Conservation (phyloP, 495 filamentous ascomycete genomes). For the Aspergillus kassunensis region DNA sequence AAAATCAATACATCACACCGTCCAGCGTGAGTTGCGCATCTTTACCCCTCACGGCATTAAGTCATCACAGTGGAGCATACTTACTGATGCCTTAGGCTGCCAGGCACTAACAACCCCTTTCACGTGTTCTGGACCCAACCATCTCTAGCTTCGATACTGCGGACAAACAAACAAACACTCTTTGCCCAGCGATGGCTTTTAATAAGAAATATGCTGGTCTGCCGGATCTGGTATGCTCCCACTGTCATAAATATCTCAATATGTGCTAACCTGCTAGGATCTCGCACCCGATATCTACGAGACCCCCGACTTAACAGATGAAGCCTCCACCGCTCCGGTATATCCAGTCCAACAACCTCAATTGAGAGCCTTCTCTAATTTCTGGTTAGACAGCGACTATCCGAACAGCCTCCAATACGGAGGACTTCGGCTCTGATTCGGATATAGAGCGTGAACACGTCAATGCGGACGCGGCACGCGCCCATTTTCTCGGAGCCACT, state of each 20-base stretch:
- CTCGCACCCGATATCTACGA: slow-evolving; percentile 92
- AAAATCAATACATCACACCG: too few relatives aligned
- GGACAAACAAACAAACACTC: neutral
- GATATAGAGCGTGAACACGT: slow-evolving; percentile 72
- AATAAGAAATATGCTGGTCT: slow-evolving; percentile 77
- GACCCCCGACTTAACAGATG: slow-evolving; percentile 86
- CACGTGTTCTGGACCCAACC: slow-evolving; percentile 15
- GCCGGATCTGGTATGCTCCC: slow-evolving; percentile 66
- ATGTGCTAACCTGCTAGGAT: slow-evolving; percentile 63
- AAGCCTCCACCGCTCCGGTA: slow-evolving; percentile 78
- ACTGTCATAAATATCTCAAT: too few relatives aligned
- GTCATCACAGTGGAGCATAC: neutral
- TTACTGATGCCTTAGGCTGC: slow-evolving; percentile 6
- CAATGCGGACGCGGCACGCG: slow-evolving; percentile 72
- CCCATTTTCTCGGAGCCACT: slow-evolving; percentile 67
- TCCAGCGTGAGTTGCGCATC: too few relatives aligned
- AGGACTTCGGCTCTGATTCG: slow-evolving; percentile 51
- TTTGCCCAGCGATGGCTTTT: slow-evolving; percentile 37
- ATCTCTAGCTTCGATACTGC: neutral
- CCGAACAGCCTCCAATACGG: slow-evolving; percentile 62
- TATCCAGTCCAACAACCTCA: neutral
- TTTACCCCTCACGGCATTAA: neutral
- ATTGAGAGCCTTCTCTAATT: slow-evolving; percentile 13
- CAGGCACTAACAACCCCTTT: slow-evolving; percentile 11
- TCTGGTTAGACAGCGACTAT: slow-evolving; percentile 54